A percentile compares a stretch with the other conserved stretches of the same genome.
phyloP scores from a whole-genome alignment of 768 basidiomycete species.

The Podaxis pistillaris region DNA sequence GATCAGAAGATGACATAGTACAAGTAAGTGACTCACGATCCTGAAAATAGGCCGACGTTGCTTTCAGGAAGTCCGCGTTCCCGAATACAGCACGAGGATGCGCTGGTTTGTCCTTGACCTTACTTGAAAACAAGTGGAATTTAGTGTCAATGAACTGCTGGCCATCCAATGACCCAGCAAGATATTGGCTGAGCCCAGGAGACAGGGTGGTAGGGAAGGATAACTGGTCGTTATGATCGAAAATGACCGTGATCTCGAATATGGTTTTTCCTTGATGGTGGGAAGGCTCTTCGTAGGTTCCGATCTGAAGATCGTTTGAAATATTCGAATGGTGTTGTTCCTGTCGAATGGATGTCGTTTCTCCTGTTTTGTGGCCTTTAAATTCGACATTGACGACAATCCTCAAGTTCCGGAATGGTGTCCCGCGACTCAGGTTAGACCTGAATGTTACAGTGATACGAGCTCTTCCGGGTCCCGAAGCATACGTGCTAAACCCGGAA shows the following conservation, averaged over 20 bases:
- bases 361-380: not conserved
- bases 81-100: slow-evolving; percentile 3
- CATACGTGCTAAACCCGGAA: not conserved
- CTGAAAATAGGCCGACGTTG: not conserved
- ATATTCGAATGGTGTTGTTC: not conserved
- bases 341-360: not conserved
- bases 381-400: not conserved
- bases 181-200: not conserved
- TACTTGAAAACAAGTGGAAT: slow-evolving; percentile 10
- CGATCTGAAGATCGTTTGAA: not conserved
- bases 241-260: slow-evolving; percentile 3
- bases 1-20: not conserved
- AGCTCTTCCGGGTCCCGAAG: not conserved
- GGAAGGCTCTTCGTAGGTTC: not conserved
- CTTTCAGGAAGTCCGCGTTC: slow-evolving; percentile 1
- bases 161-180: not conserved
- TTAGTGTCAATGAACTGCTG: slow-evolving; percentile 6
- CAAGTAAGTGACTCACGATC: not conserved
- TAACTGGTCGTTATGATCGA: not conserved
- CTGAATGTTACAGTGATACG: not conserved
- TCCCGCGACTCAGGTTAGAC: not conserved
- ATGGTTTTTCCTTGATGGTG: not conserved
- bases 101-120: not conserved
- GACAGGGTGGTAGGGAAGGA: not conserved
- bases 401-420: not conserved